Evolutionary conservation across 2,329 filamentous ascomycete genomes (phyloP), one percentile per base, ranked within the genome.

Genomic region (Ascochyta pisi): DNA sequence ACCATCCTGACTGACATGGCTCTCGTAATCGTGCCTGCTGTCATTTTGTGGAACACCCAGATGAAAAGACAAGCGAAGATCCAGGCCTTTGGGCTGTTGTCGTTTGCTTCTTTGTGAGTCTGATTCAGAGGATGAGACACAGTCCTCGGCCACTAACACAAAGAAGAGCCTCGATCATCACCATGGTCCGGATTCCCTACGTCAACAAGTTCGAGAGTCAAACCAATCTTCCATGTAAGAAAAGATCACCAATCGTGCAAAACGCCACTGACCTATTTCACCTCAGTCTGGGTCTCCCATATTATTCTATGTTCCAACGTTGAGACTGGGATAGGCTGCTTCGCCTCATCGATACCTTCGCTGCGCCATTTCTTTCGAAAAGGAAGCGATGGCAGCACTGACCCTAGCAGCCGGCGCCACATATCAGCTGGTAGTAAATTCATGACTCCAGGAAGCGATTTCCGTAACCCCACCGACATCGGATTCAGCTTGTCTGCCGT

Each of bases 21-120:
- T 6, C 41, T 64, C 19, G 61, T 62, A 0, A 51, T 64, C 0
- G 57, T 64, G 5, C 61, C 61, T 12, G 61, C 57, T 10, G 52
- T 64, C 10, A 58, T 64, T 16, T n/a, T 64, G 19, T 64, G 61
- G 61, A 64, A 64, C 29, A 62, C 59, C 3, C 61, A 62, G 22
- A 64, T 64, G 59, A 62, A 62, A 31, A 56, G 43, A 37, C 59
- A 64, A 38, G 44, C 54, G 7, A 62, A 62, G n/a, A 45, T 64
- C 3, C 61, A 64, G 44, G 61, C 61, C 2, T 64, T 64, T 27
- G 61, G 59, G 0, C 37, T 64, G 31, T 47, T 64, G 3, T 64
- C 61, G 0, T 64, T 62, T 26, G 61, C 61, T 37, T 62, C 59
- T 3, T 27, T 64, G 54, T 60, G 54, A 57, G 57, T 45, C 5